phyloP scores from a whole-genome alignment of 2,329 filamentous ascomycete species.

The Sarocladium kiliense region DNA sequence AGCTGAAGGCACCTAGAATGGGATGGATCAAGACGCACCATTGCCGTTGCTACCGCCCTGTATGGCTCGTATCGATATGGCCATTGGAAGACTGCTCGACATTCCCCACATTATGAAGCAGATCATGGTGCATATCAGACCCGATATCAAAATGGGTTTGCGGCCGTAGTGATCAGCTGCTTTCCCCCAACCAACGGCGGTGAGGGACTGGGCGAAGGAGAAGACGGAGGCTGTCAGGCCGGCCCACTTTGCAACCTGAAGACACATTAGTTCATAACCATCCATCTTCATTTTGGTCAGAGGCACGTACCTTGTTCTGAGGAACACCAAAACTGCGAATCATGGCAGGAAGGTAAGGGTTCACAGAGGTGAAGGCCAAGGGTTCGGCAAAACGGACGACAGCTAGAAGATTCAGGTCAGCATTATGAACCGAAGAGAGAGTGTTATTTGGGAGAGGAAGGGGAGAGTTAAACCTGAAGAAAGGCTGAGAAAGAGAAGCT shows the following conservation, averaged over 20 bases:
- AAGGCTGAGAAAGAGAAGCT: neutral
- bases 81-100: constrained; percentile 73
- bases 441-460: neutral
- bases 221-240: constrained; percentile 69
- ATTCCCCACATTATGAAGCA: constrained; percentile 81
- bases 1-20: too few species aligned
- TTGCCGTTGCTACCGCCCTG: constrained; percentile 85
- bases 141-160: constrained; percentile 74
- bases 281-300: too few species aligned
- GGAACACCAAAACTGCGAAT: constrained; percentile 71
- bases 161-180: constrained; percentile 75
- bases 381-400: constrained; percentile 77
- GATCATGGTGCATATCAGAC: constrained; percentile 72
- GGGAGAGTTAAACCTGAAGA: neutral
- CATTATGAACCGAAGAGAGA: constrained; percentile 11
- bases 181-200: constrained; percentile 70
- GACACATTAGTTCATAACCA: neutral
- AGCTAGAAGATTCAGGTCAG: constrained; percentile 38
- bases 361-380: constrained; percentile 65
- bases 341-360: constrained; percentile 73
- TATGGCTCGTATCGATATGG: constrained; percentile 71
- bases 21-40: constrained; percentile 35
- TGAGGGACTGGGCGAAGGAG: constrained; percentile 65
- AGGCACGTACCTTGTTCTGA: constrained; percentile 45
- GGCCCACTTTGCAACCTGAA: constrained; percentile 68